Percentiles rank a stretch among this genome's conserved stretches.
Conservation (phyloP, 1,284 basidiomycete genomes). For the Cerioporus squamosus region DNA sequence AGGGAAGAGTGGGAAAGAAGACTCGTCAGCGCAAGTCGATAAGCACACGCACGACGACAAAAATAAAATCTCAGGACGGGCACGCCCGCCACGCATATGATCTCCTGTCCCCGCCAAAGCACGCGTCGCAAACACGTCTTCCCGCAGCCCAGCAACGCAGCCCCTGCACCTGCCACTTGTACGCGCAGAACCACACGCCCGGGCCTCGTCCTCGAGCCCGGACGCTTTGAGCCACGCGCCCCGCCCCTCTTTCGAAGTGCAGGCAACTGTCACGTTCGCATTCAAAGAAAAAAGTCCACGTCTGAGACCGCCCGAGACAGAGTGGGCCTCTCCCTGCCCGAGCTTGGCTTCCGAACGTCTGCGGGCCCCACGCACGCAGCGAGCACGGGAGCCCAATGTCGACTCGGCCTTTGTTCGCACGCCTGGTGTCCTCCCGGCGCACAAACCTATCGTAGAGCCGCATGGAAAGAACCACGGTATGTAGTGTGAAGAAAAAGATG, state of each 20-base stretch:
- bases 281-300: slow-evolving; percentile 36
- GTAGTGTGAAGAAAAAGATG: slow-evolving; percentile 9
- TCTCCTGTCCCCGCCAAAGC: slow-evolving; percentile 38
- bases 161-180: slow-evolving; percentile 40
- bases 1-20: neutral
- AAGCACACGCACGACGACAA: neutral
- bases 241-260: too few species aligned
- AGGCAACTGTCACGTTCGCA: slow-evolving; percentile 30
- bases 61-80: slow-evolving; percentile 33
- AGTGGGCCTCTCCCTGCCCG: slow-evolving; percentile 25
- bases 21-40: too few species aligned
- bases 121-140: slow-evolving; percentile 13
- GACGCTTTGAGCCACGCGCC: slow-evolving; percentile 39
- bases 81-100: slow-evolving; percentile 32
- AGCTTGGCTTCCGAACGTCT: slow-evolving; percentile 36
- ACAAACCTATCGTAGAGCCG: slow-evolving; percentile 39
- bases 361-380: slow-evolving; percentile 1
- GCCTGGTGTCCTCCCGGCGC: slow-evolving; percentile 32
- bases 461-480: slow-evolving; percentile 9
- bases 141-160: slow-evolving; percentile 12
- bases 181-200: slow-evolving; percentile 47
- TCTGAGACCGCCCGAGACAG: slow-evolving; percentile 45
- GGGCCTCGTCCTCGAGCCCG: slow-evolving; percentile 36
- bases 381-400: slow-evolving; percentile 27
- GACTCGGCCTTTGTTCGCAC: slow-evolving; percentile 48